Evolutionary conservation across 768 basidiomycete genomes (phyloP), one percentile per base, ranked within the genome.

Genomic region (Boletus tomentosulus): DNA sequence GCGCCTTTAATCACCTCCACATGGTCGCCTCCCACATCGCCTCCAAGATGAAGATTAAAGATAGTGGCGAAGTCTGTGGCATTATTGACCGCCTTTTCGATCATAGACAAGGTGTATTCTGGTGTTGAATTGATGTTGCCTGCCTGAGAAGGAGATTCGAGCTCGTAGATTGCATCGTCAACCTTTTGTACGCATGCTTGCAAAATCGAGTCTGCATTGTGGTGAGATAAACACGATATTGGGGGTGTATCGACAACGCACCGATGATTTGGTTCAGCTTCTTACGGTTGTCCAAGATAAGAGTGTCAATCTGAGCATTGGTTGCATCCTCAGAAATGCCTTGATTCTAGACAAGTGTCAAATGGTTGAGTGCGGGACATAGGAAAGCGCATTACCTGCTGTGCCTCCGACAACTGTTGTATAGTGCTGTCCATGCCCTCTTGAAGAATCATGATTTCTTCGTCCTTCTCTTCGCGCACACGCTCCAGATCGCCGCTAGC

Each of bases 1-100:
- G 96, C 92, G 46, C 88, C 85, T 73, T 97, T 97, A 78, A 99
- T 98, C 52, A 98, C 97, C 48, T 97, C 92, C 57, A 99, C 97
- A 66, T 98, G 85, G 50, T 97, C 92, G 9, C 95, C 97, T 31
- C 96, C 96, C 42, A 76, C 76, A 59, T 96, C 92, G 24, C 87
- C 87, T 56, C 85, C 81, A 22, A 98, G 81, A 71, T 91, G 92
- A 10, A 97, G 82, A 67, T 93, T 92, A 76, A 92, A 98, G 53
- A 93, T 79, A 16, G 89, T 90, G 10, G 96, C 97, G 64, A 99
- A 98, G 65, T 99, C 96, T 45, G 86, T 98, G 15, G 95, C 92
- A 62, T 89, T 96, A 69, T 90, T 95, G 67, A 88, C 75, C 2
- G 93, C 88, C 74, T 98, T 98, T 71, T 99, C 97, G 65, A 98